Conservation (phyloP, 2,329 filamentous ascomycete species). For the Catunica adiposa region DNA sequence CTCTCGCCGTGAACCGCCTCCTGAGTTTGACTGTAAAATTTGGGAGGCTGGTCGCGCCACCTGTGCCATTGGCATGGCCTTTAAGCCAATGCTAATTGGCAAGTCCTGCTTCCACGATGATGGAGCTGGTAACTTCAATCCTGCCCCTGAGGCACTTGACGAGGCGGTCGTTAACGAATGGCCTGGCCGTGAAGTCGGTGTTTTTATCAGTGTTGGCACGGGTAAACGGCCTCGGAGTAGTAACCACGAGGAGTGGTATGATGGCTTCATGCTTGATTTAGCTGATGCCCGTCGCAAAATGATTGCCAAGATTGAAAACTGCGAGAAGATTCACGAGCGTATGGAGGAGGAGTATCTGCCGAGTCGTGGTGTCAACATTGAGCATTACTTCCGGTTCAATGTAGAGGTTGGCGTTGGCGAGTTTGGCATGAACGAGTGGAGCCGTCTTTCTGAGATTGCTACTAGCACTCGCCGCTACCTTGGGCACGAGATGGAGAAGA, state of each 20-base stretch:
- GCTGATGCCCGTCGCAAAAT: slow-evolving; percentile 74
- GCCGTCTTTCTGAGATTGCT: slow-evolving; percentile 83
- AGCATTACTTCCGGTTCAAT: slow-evolving; percentile 93
- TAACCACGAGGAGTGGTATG: slow-evolving; percentile 72
- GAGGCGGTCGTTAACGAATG: slow-evolving; percentile 87
- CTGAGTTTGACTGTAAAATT: slow-evolving; percentile 85
- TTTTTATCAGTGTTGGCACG: slow-evolving; percentile 88
- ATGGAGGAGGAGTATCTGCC: slow-evolving; percentile 68
- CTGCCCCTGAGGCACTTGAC: slow-evolving; percentile 67
- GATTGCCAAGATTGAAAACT: slow-evolving; percentile 87
- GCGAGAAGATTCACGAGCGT: slow-evolving; percentile 73
- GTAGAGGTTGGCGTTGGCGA: slow-evolving; percentile 92
- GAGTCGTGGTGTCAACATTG: slow-evolving; percentile 63
- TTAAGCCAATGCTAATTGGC: slow-evolving; percentile 88
- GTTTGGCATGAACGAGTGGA: slow-evolving; percentile 98
- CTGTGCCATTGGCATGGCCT: slow-evolving; percentile 74
- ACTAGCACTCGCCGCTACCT: slow-evolving; percentile 80
- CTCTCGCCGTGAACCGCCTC: slow-evolving; percentile 75
- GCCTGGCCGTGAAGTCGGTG: slow-evolving; percentile 82
- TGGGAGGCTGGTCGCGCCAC: slow-evolving; percentile 98
- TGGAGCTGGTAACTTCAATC: slow-evolving; percentile 82
- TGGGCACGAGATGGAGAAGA: slow-evolving; percentile 53
- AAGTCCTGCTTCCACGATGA: slow-evolving; percentile 92
- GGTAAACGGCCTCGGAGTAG: slow-evolving; percentile 56
- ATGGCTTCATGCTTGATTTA: slow-evolving; percentile 76